Evolutionary conservation across 805 yeast genomes (phyloP).

Genomic region (Blastobotrys americana): DNA sequence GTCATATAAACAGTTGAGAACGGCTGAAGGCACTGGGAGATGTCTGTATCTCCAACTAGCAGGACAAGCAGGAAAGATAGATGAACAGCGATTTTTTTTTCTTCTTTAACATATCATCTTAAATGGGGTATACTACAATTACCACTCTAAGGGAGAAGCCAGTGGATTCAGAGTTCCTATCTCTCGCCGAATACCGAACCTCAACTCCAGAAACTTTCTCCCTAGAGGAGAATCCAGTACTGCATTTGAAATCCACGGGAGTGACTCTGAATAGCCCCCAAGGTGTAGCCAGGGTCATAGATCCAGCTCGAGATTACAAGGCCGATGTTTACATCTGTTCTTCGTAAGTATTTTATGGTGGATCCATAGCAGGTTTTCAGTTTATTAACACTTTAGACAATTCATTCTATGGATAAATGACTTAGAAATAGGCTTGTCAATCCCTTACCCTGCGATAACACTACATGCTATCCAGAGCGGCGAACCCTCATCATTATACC

Average conservation of each 20-base stretch:
- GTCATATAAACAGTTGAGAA: not conserved
- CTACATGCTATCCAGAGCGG: constrained; percentile 25
- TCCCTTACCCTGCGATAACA: constrained; percentile 21
- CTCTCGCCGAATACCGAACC: constrained; percentile 26
- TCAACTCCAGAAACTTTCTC: constrained; percentile 30
- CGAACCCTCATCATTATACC: constrained; percentile 12
- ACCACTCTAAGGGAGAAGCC: not conserved
- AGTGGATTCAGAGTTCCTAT: constrained; percentile 19
- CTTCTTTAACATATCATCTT: no score
- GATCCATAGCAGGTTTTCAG: no score
- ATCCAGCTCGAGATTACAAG: not conserved
- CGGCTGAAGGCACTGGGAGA: no score
- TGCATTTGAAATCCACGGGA: constrained; percentile 17
- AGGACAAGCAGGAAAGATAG: no score
- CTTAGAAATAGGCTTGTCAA: constrained; percentile 13
- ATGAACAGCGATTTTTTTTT: no score
- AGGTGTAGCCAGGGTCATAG: constrained; percentile 3
- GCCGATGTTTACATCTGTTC: constrained; percentile 23
- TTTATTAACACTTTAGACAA: not conserved
- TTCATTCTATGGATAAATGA: constrained; percentile 21
- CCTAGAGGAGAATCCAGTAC: constrained; percentile 29
- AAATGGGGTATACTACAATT: not conserved
- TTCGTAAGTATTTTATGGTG: constrained; percentile 18
- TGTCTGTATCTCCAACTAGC: no score
- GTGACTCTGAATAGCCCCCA: constrained; percentile 4